These are phyloP conservation scores for Vitis hybrid DNA, from an alignment of 177 flowering plant species.

Conservation along the genomic window DNA sequence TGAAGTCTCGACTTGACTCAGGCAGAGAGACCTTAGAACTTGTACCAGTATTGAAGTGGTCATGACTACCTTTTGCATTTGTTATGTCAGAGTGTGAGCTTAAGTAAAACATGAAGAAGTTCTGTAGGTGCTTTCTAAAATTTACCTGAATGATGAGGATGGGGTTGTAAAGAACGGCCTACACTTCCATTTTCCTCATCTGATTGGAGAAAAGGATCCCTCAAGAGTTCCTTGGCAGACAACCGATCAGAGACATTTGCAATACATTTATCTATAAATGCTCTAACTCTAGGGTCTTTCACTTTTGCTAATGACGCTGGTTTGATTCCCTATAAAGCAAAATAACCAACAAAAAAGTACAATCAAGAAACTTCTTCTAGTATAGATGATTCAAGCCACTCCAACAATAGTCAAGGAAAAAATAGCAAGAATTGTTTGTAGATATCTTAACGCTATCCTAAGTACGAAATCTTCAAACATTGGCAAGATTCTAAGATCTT, in stretches of 20 bases:
- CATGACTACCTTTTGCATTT: conserved; percentile 35
- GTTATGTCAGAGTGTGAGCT: conserved; percentile 11
- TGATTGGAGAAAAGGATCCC: conserved; percentile 72
- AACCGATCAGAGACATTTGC: conserved; percentile 64
- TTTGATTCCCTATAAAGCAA: conserved; percentile 63
- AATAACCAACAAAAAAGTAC: conserved; percentile 1
- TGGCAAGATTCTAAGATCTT: too few relatives aligned
- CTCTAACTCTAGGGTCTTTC: conserved; percentile 56
- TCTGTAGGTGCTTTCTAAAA: neutral
- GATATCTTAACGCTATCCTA: too few relatives aligned
- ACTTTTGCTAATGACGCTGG: conserved; percentile 86
- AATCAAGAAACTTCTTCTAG: conserved; percentile 1
- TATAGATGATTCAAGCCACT: too few relatives aligned
- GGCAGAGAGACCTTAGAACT: conserved; percentile 18
- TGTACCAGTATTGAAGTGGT: conserved; percentile 12
- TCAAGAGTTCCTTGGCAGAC: conserved; percentile 69
- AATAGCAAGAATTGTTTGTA: too few relatives aligned
- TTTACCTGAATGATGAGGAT: conserved; percentile 37
- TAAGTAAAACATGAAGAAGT: neutral
- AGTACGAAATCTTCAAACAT: too few relatives aligned
- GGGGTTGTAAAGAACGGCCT: conserved; percentile 24
- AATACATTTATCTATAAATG: conserved; percentile 84
- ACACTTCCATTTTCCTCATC: conserved; percentile 52
- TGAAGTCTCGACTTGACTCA: conserved; percentile 53
- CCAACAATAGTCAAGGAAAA: too few relatives aligned